A percentile compares a stretch with the other conserved stretches of the same genome.
Evolutionary conservation across 768 basidiomycete genomes (phyloP).

Genomic region (Lyophyllum semitale): DNA sequence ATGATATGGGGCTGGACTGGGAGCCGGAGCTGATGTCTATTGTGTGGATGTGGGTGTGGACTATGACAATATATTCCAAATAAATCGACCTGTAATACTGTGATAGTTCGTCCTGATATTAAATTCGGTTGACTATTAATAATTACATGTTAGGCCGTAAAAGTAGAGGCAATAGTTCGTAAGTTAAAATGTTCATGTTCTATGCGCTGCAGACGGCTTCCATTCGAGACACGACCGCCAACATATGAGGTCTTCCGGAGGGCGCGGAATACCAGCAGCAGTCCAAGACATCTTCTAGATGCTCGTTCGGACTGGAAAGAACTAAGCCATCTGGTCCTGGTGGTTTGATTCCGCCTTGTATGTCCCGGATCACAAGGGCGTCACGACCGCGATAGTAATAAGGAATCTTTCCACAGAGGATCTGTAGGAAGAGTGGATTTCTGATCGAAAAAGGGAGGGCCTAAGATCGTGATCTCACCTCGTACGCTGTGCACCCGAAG

Average conservation of each 20-base stretch:
- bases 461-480: conserved; percentile 18
- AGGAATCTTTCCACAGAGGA: conserved; percentile 13
- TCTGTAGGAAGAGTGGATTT: no score
- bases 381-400: conserved; percentile 14
- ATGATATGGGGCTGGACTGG: no score
- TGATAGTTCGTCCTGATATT: no score
- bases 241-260: conserved; percentile 5
- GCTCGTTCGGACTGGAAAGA: background rate
- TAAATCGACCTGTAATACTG: no score
- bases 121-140: no score
- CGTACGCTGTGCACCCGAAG: conserved; percentile 36
- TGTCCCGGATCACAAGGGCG: conserved; percentile 12
- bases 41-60: no score
- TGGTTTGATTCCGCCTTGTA: conserved; percentile 11
- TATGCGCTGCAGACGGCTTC: no score
- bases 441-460: background rate
- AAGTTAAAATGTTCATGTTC: background rate
- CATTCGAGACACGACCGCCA: background rate
- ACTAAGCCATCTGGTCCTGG: conserved; percentile 5
- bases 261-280: conserved; percentile 15
- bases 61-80: no score
- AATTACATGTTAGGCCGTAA: no score
- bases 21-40: no score
- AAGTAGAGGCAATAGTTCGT: no score
- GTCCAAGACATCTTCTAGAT: conserved; percentile 3